phyloP scores from a whole-genome alignment of 257 asterid species.

The Solanum paucissectum region DNA sequence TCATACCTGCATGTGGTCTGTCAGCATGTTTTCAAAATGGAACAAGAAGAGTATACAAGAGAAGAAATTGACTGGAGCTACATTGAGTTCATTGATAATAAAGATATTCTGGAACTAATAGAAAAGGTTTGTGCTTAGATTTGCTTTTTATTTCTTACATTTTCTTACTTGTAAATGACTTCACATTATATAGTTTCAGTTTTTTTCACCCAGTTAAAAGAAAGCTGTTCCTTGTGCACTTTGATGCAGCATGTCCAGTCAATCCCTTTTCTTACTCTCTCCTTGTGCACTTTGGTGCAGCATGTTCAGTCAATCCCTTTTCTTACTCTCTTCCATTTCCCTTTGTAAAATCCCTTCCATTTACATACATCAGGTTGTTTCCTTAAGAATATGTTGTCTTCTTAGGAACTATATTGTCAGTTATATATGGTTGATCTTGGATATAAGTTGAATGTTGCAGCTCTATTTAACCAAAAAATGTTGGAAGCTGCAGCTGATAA shows the following conservation, averaged over 20 bases:
- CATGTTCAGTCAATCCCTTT: background rate
- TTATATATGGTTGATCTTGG: background rate
- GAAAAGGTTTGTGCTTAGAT: slow-evolving; percentile 54
- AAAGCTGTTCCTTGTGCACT: background rate
- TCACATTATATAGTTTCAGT: background rate
- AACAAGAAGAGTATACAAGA: slow-evolving; percentile 98
- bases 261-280: background rate
- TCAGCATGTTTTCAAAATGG: slow-evolving; percentile 99
- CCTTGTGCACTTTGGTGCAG: background rate
- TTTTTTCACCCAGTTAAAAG: background rate
- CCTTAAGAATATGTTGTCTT: background rate
- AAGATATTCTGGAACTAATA: slow-evolving; percentile 86
- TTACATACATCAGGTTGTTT: background rate
- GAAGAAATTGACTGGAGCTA: slow-evolving; percentile 99
- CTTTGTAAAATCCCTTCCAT: background rate
- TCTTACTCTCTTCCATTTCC: background rate
- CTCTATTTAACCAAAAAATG: background rate
- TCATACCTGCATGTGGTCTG: slow-evolving; percentile 13
- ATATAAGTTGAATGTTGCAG: background rate
- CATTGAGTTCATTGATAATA: slow-evolving; percentile 95
- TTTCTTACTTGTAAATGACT: background rate
- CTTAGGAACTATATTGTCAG: background rate
- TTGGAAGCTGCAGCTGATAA: background rate
- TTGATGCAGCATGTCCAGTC: background rate
- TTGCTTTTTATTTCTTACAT: background rate